phyloP scores from a whole-genome alignment of 2,329 filamentous ascomycete genomes.

The Aureobasidium sp. region DNA sequence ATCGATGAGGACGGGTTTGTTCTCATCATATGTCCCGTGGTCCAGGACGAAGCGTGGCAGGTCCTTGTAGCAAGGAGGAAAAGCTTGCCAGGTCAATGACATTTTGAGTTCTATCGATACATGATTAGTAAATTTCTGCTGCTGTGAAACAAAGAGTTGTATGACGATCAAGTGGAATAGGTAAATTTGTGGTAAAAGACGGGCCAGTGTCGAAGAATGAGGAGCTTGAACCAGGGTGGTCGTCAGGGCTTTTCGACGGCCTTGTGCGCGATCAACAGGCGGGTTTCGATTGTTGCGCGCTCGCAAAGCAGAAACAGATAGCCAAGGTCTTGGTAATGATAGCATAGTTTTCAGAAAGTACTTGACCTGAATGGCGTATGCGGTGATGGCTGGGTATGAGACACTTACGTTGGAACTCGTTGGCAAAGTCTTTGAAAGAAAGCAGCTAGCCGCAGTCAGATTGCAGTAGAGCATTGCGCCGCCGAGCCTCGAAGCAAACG shows the following conservation, averaged over 20 bases:
- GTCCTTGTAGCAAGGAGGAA: slow-evolving; percentile 17
- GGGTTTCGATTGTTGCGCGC: too few species aligned
- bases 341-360: too few species aligned
- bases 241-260: too few species aligned
- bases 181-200: not conserved
- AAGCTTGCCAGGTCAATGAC: not conserved
- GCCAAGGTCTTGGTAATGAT: too few species aligned
- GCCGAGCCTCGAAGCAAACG: slow-evolving; percentile 9
- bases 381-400: not conserved
- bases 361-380: not conserved
- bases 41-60: slow-evolving; percentile 18
- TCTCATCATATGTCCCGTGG: slow-evolving; percentile 20
- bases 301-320: too few species aligned
- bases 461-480: not conserved
- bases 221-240: too few species aligned
- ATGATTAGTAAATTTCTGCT: not conserved
- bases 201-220: too few species aligned
- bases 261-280: too few species aligned
- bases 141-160: not conserved
- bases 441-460: not conserved
- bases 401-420: not conserved
- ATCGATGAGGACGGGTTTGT: slow-evolving; percentile 28
- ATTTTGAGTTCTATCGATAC: not conserved
- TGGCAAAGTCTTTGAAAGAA: not conserved
- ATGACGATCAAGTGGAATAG: not conserved